A percentile compares a stretch with the other conserved stretches of the same genome.
Evolutionary conservation across 2,329 filamentous ascomycete species (phyloP).

Genomic region (Colletotrichum caudatum): DNA sequence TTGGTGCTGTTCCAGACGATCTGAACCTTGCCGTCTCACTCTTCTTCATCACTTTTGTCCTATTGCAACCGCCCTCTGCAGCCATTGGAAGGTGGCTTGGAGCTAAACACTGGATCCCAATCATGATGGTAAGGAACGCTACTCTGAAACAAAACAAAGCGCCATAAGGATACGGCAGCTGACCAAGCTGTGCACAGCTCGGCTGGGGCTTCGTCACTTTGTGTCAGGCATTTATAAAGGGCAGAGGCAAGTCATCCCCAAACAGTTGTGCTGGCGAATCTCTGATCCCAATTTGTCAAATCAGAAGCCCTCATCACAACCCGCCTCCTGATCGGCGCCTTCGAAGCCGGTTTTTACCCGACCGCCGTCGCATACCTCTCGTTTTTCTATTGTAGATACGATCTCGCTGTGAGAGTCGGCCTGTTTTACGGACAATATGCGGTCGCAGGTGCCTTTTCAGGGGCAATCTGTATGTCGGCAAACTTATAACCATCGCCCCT

Average conservation of each 20-base stretch:
- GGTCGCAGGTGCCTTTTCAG: conserved; percentile 68
- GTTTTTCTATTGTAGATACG: conserved; percentile 68
- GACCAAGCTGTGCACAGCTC: conserved; percentile 53
- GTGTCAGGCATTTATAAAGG: conserved; percentile 48
- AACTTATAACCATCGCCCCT: not conserved
- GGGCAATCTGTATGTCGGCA: conserved; percentile 53
- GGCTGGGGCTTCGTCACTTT: conserved; percentile 49
- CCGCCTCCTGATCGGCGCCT: conserved; percentile 44
- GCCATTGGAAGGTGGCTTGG: conserved; percentile 54
- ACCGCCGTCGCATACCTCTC: conserved; percentile 69
- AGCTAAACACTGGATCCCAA: conserved; percentile 67
- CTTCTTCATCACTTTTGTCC: conserved; percentile 71
- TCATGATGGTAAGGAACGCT: conserved; percentile 63
- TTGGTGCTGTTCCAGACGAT: conserved; percentile 63
- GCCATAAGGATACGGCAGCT: conserved; percentile 51
- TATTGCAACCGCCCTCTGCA: conserved; percentile 67
- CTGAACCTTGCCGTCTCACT: conserved; percentile 67
- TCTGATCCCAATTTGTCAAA: conserved; percentile 7
- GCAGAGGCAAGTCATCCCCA: conserved; percentile 43
- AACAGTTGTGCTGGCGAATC: not conserved
- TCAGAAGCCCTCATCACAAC: conserved; percentile 44
- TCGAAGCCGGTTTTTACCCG: conserved; percentile 67
- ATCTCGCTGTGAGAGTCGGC: conserved; percentile 65
- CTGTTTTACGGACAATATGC: conserved; percentile 70
- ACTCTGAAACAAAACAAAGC: conserved; percentile 52